Conservation (phyloP, 768 basidiomycete species). For the Calocybe gangraenosa region DNA sequence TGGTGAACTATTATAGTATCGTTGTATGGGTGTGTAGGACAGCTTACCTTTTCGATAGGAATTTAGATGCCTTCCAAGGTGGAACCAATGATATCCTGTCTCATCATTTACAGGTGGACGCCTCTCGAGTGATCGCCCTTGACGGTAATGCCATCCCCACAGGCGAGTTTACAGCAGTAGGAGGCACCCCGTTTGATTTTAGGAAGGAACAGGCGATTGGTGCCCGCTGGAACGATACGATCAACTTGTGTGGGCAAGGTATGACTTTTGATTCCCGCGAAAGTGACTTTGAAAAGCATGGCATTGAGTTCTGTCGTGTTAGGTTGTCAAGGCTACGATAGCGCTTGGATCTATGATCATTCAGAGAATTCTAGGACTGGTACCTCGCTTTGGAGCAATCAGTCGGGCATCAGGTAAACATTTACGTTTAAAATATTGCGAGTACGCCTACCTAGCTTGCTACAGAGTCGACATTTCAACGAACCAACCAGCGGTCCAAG, state of each 20-base stretch:
- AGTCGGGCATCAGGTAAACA: slow-evolving; percentile 44
- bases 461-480: slow-evolving; percentile 46
- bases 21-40: not conserved
- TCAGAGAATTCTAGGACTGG: slow-evolving; percentile 22
- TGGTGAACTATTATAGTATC: slow-evolving; percentile 29
- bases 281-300: not conserved
- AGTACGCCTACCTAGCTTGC: too few relatives aligned
- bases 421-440: not conserved
- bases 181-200: slow-evolving; percentile 39
- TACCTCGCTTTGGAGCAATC: slow-evolving; percentile 41
- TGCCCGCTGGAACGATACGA: slow-evolving; percentile 28
- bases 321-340: slow-evolving; percentile 49
- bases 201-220: slow-evolving; percentile 27
- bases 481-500: slow-evolving; percentile 47
- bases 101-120: slow-evolving; percentile 25
- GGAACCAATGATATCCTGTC: slow-evolving; percentile 30
- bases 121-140: slow-evolving; percentile 29
- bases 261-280: not conserved
- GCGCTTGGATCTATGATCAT: slow-evolving; percentile 46
- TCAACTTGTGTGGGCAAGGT: slow-evolving; percentile 26
- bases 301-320: not conserved
- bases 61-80: slow-evolving; percentile 49
- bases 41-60: slow-evolving; percentile 26
- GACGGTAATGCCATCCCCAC: slow-evolving; percentile 35
- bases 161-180: slow-evolving; percentile 19